Evolutionary conservation across 2,329 filamentous ascomycete genomes (phyloP).

Genomic region (Myriangium duriaei): DNA sequence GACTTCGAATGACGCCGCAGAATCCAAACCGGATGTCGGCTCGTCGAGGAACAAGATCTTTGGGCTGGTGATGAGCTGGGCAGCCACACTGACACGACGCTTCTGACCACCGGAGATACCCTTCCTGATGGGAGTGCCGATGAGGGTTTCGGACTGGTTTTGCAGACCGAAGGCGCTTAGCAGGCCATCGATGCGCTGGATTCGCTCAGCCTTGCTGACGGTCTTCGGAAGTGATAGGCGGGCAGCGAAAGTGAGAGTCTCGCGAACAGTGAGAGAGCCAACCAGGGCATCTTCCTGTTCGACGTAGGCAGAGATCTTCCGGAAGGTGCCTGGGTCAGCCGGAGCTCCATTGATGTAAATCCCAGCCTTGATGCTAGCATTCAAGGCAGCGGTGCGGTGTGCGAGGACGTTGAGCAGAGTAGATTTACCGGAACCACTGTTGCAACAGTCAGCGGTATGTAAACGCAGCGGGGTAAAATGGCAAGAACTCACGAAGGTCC

Average conservation of each 20-base stretch:
- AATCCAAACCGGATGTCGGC: conserved; percentile 74
- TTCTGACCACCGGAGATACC: conserved; percentile 81
- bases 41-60: conserved; percentile 75
- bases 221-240: conserved; percentile 46
- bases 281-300: conserved; percentile 82
- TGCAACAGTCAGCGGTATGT: conserved; percentile 8
- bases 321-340: conserved; percentile 44
- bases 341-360: conserved; percentile 51
- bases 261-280: conserved; percentile 65
- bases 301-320: conserved; percentile 60
- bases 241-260: conserved; percentile 69
- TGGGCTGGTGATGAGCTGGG: conserved; percentile 67
- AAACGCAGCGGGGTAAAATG: background rate
- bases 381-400: conserved; percentile 42
- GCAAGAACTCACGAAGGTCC: conserved; percentile 45
- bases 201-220: conserved; percentile 45
- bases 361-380: conserved; percentile 40
- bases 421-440: conserved; percentile 58
- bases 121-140: conserved; percentile 72
- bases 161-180: conserved; percentile 61
- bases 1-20: conserved; percentile 62
- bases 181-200: conserved; percentile 51
- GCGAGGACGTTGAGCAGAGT: conserved; percentile 73
- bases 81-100: conserved; percentile 64
- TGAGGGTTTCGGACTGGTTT: conserved; percentile 55